These are phyloP conservation scores for Tolypocladium inflatum DNA, from an alignment of 2,329 filamentous ascomycete species.

Conservation along the genomic window DNA sequence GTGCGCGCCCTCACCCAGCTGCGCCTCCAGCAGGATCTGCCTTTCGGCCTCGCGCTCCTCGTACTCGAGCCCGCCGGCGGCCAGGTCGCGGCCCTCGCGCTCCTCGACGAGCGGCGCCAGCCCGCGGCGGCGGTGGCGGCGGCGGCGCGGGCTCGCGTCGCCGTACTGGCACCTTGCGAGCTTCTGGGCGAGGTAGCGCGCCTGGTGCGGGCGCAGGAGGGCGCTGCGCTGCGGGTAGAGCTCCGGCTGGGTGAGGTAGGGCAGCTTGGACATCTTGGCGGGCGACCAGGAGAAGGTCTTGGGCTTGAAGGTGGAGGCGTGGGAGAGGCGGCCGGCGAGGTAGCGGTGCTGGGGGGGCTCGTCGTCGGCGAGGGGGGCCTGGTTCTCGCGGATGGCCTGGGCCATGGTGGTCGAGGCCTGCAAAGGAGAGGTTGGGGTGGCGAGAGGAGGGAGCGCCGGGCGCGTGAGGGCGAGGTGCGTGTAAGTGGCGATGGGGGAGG, in stretches of 20 bases:
- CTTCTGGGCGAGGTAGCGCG: neutral
- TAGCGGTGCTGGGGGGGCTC: neutral
- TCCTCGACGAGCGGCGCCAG: neutral
- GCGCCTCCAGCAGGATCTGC: neutral
- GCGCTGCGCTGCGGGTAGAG: neutral
- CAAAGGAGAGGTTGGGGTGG: neutral
- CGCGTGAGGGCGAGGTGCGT: neutral
- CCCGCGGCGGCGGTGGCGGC: neutral
- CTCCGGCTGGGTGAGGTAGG: neutral
- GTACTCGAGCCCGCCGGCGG: neutral
- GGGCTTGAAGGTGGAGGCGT: neutral
- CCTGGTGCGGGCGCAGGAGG: neutral
- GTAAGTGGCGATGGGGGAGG: neutral
- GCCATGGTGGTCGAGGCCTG: neutral
- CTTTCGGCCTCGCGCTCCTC: neutral
- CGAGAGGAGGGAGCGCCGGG: neutral
- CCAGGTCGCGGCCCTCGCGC: neutral
- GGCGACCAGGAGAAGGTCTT: neutral
- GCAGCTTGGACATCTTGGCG: neutral
- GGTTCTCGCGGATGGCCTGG: neutral
- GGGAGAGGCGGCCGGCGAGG: neutral
- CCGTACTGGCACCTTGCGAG: neutral
- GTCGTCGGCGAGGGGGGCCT: neutral
- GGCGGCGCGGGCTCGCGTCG: neutral
- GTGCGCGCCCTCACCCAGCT: neutral